Base-by-base conservation (phyloP, 768 basidiomycete species). In the Auriscalpium vulgare region DNA sequence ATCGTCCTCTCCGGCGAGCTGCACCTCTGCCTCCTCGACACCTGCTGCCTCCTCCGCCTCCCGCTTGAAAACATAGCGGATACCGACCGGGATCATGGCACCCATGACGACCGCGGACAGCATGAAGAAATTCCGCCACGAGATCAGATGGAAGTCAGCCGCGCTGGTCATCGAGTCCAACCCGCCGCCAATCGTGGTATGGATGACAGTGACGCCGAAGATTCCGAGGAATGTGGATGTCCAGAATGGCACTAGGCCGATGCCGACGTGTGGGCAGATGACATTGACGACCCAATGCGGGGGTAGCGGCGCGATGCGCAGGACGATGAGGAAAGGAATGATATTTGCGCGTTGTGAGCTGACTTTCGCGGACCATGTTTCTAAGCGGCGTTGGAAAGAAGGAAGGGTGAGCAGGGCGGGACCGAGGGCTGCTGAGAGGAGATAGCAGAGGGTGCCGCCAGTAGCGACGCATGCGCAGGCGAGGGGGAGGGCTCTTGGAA, bases 231-330 rank as follows among this genome's bases (percentile, higher is more conserved):
- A 93, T 1, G 92, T 94, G 66, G 84, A 88, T 55, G 80, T 72
- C 92, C 93, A 98, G 71, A 98, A 98, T 0, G 88, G 82, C 44
- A 87, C 71, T 54, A 93, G 69, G 10, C 83, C 80, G 59, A 98
- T 95, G 36, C 92, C 91, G 34, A 98, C 81, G 65, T 98, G 95
- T 1, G 95, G 95, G 59, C 89, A 90, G 9, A 97, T 74, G 56
- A 97, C 78, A 66, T 97, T 97, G 60, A 95, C 84, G 37, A 97
- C 88, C 95, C 95, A 97, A 64, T 97, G 95, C 6, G 95, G 95
- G 35, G 95, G 95, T 17, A 97, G 78, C 0, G 95, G 95, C 1
- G 93, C 89, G 57, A 97, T 95, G 55, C 94, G 85, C 46, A 98
- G 75, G n/a, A 98, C 83, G 68, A 98, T 88, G 62, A 97, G 82